Evolutionary conservation across 2,329 filamentous ascomycete species (phyloP), one percentile per base, ranked within the genome.

Genomic region (Fusarium torreyae): DNA sequence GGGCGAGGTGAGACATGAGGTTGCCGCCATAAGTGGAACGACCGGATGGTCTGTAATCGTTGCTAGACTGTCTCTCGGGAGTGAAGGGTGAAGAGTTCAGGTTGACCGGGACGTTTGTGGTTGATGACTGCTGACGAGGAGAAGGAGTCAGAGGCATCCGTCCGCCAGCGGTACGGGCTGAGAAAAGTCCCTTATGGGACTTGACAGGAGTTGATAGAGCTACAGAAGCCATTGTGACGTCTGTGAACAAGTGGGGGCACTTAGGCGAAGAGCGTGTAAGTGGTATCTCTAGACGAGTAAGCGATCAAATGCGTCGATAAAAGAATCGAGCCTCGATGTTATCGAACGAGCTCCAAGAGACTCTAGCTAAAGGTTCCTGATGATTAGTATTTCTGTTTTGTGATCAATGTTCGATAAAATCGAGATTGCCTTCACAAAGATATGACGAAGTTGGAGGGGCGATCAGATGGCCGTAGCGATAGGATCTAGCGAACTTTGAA

Each of bases 101-200:
- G 77, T 86, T 87, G 70, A 82, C 70, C 14, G 86, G 81, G 56
- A 83, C 78, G 40, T 82, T 84, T 43, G 83, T 81, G 46, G 83
- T 81, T 33, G 84, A 81, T 34, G 85, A 84, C 70, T 90, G 88
- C 72, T 91, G 89, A 72, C 91, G 89, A 61, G 96, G 96, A 60
- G 95, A 98, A 33, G 96, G 95, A 6, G 95, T 98, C 78, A 99
- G 85, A 74, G 96, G 94, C 87, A 97, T 94, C 68, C 96, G 93
- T 79, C 94, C 94, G 83, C 95, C 94, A 81, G 94, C 96, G 79
- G 94, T 96, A 80, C 94, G 94, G 74, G 93, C 89, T 73, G 92
- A 94, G 85, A 98, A 98, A 76, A 98, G 88, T 63, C 94, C 94
- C 83, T 92, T 90, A 82, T 97, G 95, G 87, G 93, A 96, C 88